Conservation (phyloP, 331 rosid genomes). For the Pyrus hybrid region DNA sequence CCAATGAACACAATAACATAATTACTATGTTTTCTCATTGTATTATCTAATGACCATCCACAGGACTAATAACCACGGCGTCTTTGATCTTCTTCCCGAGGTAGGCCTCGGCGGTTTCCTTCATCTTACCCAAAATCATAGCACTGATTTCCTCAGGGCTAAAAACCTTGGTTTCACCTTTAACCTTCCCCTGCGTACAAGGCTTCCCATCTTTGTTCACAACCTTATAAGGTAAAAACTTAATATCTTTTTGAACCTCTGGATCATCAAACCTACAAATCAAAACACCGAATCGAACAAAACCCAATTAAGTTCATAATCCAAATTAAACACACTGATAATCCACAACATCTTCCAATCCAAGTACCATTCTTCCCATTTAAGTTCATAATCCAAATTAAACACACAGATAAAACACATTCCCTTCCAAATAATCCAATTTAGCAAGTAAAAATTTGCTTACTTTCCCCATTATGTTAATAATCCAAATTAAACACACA, state of each 20-base stretch:
- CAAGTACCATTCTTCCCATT: not conserved
- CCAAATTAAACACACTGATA: not conserved
- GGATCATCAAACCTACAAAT: conserved; percentile 34
- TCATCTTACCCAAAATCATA: conserved; percentile 47
- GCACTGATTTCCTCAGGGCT: conserved; percentile 66
- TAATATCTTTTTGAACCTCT: conserved; percentile 48
- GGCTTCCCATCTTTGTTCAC: conserved; percentile 57
- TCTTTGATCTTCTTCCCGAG: conserved; percentile 45
- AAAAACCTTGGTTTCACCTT: conserved; percentile 34
- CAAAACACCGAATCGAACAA: not conserved
- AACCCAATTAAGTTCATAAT: not conserved
- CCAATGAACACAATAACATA: not conserved
- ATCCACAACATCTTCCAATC: not conserved
- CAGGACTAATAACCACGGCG: conserved; percentile 23
- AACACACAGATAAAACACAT: not conserved
- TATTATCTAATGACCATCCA: not conserved
- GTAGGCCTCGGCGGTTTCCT: conserved; percentile 49
- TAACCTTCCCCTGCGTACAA: conserved; percentile 35
- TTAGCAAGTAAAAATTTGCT: not conserved
- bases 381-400: not conserved
- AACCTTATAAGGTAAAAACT: conserved; percentile 41
- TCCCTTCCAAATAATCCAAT: not conserved
- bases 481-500: not conserved
- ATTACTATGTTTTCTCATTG: not conserved
- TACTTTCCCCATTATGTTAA: not conserved